Conservation (phyloP, 805 yeast genomes). For the Yarrowia sp. region DNA sequence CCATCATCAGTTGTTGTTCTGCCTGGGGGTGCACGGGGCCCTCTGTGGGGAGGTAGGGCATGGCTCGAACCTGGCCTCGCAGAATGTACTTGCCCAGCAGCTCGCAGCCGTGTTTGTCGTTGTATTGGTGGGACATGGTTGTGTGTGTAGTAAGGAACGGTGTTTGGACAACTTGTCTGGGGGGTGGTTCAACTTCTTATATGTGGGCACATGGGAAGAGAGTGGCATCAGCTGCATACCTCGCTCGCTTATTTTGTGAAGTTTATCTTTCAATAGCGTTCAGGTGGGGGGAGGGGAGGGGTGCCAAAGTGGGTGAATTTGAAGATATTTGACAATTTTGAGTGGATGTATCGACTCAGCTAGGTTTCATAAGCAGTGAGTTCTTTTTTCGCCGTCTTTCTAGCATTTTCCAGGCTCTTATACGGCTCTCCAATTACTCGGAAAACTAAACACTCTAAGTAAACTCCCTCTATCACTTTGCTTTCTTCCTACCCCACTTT, state of each 20-base stretch:
- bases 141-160: neutral
- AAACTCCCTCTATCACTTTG: slow-evolving; percentile 19
- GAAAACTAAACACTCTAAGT: slow-evolving; percentile 10
- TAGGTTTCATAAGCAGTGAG: neutral
- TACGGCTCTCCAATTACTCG: neutral
- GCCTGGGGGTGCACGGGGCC: slow-evolving; percentile 38
- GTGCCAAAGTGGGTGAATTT: no score
- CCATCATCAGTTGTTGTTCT: slow-evolving; percentile 36
- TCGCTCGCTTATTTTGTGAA: slow-evolving; percentile 34
- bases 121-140: slow-evolving; percentile 35
- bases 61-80: slow-evolving; percentile 34
- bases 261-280: slow-evolving; percentile 15
- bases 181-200: slow-evolving; percentile 19
- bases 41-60: slow-evolving; percentile 20
- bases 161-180: neutral
- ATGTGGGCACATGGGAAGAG: slow-evolving; percentile 17
- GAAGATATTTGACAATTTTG: neutral
- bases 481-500: slow-evolving; percentile 35
- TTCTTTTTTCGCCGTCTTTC: neutral
- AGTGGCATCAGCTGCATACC: slow-evolving; percentile 35
- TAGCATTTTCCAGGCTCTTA: neutral
- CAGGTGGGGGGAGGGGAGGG: slow-evolving; percentile 16
- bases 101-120: slow-evolving; percentile 37
- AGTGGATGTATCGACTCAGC: neutral
- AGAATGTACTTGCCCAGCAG: slow-evolving; percentile 38